A percentile compares a stretch with the other conserved stretches of the same genome.
phyloP scores from a whole-genome alignment of 768 basidiomycete genomes.

The Leccinellum luteum region DNA sequence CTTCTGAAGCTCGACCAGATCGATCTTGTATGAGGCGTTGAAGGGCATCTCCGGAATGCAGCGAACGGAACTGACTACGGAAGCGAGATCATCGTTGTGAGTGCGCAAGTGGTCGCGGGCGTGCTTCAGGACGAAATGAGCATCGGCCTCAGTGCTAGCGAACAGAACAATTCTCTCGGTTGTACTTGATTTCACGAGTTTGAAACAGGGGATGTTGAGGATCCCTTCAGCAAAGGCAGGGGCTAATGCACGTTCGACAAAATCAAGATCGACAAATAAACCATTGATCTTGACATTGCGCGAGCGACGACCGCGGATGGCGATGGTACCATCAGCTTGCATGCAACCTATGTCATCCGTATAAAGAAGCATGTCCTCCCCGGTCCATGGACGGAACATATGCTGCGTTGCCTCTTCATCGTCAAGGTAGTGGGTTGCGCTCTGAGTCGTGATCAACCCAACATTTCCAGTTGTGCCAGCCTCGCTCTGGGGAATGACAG shows the following conservation, averaged over 20 bases:
- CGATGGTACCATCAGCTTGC: constrained; percentile 14
- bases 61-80: constrained; percentile 8
- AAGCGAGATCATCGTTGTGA: constrained; percentile 8
- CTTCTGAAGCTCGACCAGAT: constrained; percentile 11
- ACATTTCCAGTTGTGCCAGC: constrained; percentile 7
- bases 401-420: constrained; percentile 12
- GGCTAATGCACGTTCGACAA: constrained; percentile 15
- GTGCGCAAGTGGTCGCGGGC: constrained; percentile 11
- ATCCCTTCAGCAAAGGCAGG: constrained; percentile 10
- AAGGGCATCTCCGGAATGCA: constrained; percentile 15
- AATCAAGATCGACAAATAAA: constrained; percentile 17
- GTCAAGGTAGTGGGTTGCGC: constrained; percentile 12
- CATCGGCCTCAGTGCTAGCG: constrained; percentile 6
- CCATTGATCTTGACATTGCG: constrained; percentile 17
- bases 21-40: constrained; percentile 17
- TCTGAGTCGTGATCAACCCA: constrained; percentile 11
- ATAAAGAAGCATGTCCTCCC: constrained; percentile 12
- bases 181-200: constrained; percentile 12
- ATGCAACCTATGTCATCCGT: constrained; percentile 17
- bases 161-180: constrained; percentile 8
- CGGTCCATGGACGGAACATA: constrained; percentile 16
- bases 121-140: constrained; percentile 10
- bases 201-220: constrained; percentile 7
- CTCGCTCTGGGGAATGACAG: constrained; percentile 4
- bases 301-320: constrained; percentile 13